phyloP scores from a whole-genome alignment of 1,284 basidiomycete genomes.

The Nidula niveotomentosa region DNA sequence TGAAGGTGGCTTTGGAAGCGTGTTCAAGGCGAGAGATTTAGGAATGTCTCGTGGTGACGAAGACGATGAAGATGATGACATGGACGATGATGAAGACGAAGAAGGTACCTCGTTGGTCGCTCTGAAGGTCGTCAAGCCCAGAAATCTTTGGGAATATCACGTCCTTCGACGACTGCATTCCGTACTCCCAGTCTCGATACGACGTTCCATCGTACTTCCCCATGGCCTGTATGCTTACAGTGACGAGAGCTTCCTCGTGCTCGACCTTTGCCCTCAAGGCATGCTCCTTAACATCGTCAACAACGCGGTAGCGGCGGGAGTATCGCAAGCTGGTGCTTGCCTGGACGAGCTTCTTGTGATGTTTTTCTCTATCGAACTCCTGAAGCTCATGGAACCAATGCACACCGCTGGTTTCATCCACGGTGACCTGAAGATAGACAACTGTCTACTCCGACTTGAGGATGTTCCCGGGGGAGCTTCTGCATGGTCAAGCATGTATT shows the following conservation, averaged over 20 bases:
- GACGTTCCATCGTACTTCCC: constrained; percentile 71
- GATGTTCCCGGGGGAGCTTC: constrained; percentile 72
- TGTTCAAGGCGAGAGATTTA: constrained; percentile 81
- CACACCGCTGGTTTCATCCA: constrained; percentile 89
- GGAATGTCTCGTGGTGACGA: constrained; percentile 41
- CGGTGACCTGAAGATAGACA: constrained; percentile 99
- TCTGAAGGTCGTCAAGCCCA: constrained; percentile 90
- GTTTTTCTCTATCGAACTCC: constrained; percentile 93
- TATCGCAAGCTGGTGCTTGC: constrained; percentile 77
- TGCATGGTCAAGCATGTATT: constrained; percentile 77
- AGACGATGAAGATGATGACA: constrained; percentile 47
- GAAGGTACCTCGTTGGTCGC: constrained; percentile 69
- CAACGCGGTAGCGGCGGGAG: constrained; percentile 66
- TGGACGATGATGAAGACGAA: constrained; percentile 62
- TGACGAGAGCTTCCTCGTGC: constrained; percentile 90
- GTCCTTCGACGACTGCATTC: constrained; percentile 80
- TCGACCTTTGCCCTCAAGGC: constrained; percentile 91
- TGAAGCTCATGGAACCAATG: constrained; percentile 82
- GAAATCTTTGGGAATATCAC: constrained; percentile 93
- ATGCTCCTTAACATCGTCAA: constrained; percentile 95
- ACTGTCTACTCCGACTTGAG: constrained; percentile 91
- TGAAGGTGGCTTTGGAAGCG: constrained; percentile 95
- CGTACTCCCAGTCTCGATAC: constrained; percentile 55
- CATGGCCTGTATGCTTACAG: constrained; percentile 78
- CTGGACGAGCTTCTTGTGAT: constrained; percentile 94